Evolutionary conservation across 352 stramenopile genomes (phyloP).

Genomic region (Peronospora destructor): DNA sequence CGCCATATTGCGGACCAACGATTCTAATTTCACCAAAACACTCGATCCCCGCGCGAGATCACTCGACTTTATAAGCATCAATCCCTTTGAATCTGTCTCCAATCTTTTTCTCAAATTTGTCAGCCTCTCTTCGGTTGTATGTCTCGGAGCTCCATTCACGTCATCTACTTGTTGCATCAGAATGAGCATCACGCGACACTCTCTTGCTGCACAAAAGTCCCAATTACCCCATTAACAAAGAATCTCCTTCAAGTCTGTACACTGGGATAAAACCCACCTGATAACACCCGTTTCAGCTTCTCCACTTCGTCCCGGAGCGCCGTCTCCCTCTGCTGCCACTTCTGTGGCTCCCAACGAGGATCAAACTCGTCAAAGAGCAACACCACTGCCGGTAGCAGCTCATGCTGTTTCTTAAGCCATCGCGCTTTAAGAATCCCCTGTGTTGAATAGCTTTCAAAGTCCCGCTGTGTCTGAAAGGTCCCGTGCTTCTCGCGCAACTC

Average conservation of each 20-base stretch:
- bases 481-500: slow-evolving; percentile 80
- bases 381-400: slow-evolving; percentile 68
- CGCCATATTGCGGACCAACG: slow-evolving; percentile 60
- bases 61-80: slow-evolving; percentile 58
- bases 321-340: slow-evolving; percentile 67
- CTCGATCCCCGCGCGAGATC: slow-evolving; percentile 56
- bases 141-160: slow-evolving; percentile 43
- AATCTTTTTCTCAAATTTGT: slow-evolving; percentile 55
- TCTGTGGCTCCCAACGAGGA: slow-evolving; percentile 54
- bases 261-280: slow-evolving; percentile 15
- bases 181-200: slow-evolving; percentile 73
- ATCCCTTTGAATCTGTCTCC: slow-evolving; percentile 62
- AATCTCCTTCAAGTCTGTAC: no score
- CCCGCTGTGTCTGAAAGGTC: slow-evolving; percentile 78
- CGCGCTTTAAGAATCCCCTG: slow-evolving; percentile 69
- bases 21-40: slow-evolving; percentile 69
- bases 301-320: slow-evolving; percentile 70
- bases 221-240: not conserved
- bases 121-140: slow-evolving; percentile 71
- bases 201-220: slow-evolving; percentile 31
- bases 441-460: slow-evolving; percentile 67
- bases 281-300: slow-evolving; percentile 52
- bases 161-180: slow-evolving; percentile 80
- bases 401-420: slow-evolving; percentile 86
- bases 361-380: slow-evolving; percentile 84